Evolutionary conservation across 371 early-diverging fungal species (phyloP), one percentile per base, ranked within the genome.

Genomic region (Choanephora cucurbitarum): DNA sequence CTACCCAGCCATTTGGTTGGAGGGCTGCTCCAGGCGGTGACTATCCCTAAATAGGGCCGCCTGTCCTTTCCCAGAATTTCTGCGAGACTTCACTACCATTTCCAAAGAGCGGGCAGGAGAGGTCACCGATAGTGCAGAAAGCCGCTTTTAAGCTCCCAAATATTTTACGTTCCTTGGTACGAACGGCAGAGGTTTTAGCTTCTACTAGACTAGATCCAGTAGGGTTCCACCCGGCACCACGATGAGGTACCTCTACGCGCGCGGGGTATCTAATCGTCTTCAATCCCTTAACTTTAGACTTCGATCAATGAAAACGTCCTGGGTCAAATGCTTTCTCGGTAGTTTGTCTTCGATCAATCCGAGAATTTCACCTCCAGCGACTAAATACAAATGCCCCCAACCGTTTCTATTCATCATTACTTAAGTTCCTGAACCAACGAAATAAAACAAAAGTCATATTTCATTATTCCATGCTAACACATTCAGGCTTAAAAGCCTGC

Each of bases 251-350:
- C 28, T 28, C 28, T 28, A 28, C 28, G 7, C 7, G 28, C 7
- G 28, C 28, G 28, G 28, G 83, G 85, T 84, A 82, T 85, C 83
- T 84, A 80, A 86, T 87, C 83, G 71, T 80, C 79, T 85, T 87
- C 68, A 83, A 83, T 86, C 81, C 84, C 80, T 79, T 79, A 81
- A 83, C 86, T 83, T 87, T 85, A 80, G 80, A 83, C 79, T 83
- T 84, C 82, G 80, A 85, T 87, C 77, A 82, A 83, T 77, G 80
- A 80, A 84, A 80, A 75, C 82, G 76, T 82, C 74, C 82, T 82
- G 78, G 84, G 71, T 69, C 72, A 77, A 78, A 70, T 70, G 70
- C 71, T 66, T 69, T 77, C 74, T 75, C 80, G 77, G 67, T 70
- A 70, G 73, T 73, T 66, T 73, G 80, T 69, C 80, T 83, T 77